Conservation (phyloP, 2,329 filamentous ascomycete genomes). For the Diaporthe aspalathi region DNA sequence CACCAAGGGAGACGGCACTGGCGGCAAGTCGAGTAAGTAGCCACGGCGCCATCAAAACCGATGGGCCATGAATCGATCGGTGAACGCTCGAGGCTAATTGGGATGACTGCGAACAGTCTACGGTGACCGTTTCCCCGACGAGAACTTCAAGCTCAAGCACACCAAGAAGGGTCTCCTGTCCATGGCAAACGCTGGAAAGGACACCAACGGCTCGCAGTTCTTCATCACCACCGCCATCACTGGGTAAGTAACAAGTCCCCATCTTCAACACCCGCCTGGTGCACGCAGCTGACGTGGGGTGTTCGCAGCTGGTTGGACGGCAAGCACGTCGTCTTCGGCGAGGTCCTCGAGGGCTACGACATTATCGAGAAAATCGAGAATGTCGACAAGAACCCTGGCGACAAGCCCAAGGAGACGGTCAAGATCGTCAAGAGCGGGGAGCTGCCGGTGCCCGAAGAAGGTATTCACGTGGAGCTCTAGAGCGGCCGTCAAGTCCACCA, state of each 20-base stretch:
- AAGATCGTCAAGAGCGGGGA: conserved; percentile 88
- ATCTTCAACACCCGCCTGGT: no score
- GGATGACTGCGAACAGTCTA: conserved; percentile 67
- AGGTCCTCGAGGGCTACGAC: conserved; percentile 88
- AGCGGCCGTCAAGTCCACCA: conserved; percentile 53
- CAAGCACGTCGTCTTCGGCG: conserved; percentile 87
- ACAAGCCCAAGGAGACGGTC: conserved; percentile 76
- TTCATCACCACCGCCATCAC: conserved; percentile 90
- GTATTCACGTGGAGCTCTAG: conserved; percentile 91
- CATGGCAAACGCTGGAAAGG: conserved; percentile 87
- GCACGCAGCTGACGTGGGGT: conserved; percentile 31
- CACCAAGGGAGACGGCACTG: conserved; percentile 83
- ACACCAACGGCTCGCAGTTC: conserved; percentile 91
- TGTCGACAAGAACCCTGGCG: conserved; percentile 70
- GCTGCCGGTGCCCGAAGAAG: conserved; percentile 85
- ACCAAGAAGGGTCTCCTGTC: conserved; percentile 84
- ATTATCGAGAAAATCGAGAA: conserved; percentile 84
- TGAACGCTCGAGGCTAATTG: neutral
- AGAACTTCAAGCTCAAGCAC: conserved; percentile 98
- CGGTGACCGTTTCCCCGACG: conserved; percentile 83
- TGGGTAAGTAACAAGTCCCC: conserved; percentile 61
- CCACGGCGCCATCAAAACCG: neutral
- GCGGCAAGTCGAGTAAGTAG: conserved; percentile 82
- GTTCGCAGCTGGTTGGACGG: conserved; percentile 79
- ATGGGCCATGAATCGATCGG: neutral